Evolutionary conservation across 495 filamentous ascomycete species (phyloP).

Genomic region (Bathelium albidoporum): DNA sequence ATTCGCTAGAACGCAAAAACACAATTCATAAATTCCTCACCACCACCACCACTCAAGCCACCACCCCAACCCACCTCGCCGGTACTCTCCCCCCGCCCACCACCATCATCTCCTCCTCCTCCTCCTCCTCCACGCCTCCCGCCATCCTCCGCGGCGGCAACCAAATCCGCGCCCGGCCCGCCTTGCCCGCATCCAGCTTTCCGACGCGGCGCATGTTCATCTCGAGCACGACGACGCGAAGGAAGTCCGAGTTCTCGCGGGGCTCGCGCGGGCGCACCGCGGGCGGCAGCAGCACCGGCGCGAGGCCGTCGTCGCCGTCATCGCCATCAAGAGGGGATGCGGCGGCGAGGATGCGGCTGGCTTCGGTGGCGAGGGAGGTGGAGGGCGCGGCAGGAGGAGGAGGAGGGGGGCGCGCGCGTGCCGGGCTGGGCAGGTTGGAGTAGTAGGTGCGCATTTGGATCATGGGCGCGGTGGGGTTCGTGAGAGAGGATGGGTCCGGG

Average conservation of each 20-base stretch:
- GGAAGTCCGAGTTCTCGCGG: constrained; percentile 87
- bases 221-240: constrained; percentile 87
- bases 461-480: constrained; percentile 19
- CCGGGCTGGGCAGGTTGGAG: constrained; percentile 12
- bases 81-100: constrained; percentile 5
- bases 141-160: constrained; percentile 65
- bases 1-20: too few relatives aligned
- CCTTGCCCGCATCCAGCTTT: constrained; percentile 77
- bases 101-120: neutral
- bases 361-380: constrained; percentile 24
- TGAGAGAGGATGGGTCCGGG: too few relatives aligned
- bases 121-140: neutral
- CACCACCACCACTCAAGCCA: too few relatives aligned
- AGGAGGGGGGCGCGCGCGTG: neutral
- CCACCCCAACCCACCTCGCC: constrained; percentile 16
- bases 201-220: constrained; percentile 93
- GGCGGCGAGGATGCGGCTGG: constrained; percentile 15
- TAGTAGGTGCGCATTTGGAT: constrained; percentile 33
- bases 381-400: neutral
- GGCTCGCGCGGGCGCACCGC: constrained; percentile 72
- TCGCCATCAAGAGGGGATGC: neutral
- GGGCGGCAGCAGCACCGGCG: constrained; percentile 23
- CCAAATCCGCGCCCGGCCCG: constrained; percentile 71
- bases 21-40: constrained; percentile 27
- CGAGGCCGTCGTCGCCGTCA: constrained; percentile 4